phyloP scores from a whole-genome alignment of 768 basidiomycete genomes.

The Auriscalpium vulgare region DNA sequence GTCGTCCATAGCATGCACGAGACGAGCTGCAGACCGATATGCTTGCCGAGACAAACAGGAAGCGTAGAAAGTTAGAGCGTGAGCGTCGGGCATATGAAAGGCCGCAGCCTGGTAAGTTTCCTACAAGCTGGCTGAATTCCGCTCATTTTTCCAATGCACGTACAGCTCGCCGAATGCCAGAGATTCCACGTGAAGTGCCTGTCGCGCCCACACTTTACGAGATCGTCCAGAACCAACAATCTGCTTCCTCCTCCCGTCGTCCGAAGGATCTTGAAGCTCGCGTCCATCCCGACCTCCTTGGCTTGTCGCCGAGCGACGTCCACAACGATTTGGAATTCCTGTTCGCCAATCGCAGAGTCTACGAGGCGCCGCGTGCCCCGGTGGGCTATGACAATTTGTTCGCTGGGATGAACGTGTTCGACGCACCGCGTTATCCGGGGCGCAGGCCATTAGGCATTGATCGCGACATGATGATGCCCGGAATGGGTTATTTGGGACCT shows the following conservation, averaged over 20 bases:
- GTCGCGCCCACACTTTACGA: slow-evolving; percentile 59
- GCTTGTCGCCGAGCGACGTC: slow-evolving; percentile 24
- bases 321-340: slow-evolving; percentile 25
- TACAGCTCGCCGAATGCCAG: slow-evolving; percentile 56
- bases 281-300: slow-evolving; percentile 23
- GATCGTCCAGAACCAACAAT: slow-evolving; percentile 45
- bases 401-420: slow-evolving; percentile 6
- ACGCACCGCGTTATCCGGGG: slow-evolving; percentile 3
- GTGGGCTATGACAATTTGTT: neutral
- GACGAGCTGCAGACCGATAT: slow-evolving; percentile 80
- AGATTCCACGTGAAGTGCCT: slow-evolving; percentile 40
- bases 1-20: slow-evolving; percentile 47
- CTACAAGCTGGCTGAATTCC: neutral
- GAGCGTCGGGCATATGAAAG: slow-evolving; percentile 74
- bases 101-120: slow-evolving; percentile 58
- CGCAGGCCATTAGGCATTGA: slow-evolving; percentile 2
- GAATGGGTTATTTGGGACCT: neutral
- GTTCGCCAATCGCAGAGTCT: slow-evolving; percentile 16
- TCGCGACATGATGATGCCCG: neutral
- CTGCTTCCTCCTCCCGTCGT: slow-evolving; percentile 15
- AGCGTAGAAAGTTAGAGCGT: slow-evolving; percentile 76
- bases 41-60: slow-evolving; percentile 85
- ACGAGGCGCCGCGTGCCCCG: slow-evolving; percentile 7
- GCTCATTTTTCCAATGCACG: neutral
- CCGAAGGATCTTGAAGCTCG: slow-evolving; percentile 11